A percentile compares a stretch with the other conserved stretches of the same genome.
These are phyloP conservation scores for Ramalina intermedia DNA, from an alignment of 495 filamentous ascomycete species.

Conservation along the genomic window DNA sequence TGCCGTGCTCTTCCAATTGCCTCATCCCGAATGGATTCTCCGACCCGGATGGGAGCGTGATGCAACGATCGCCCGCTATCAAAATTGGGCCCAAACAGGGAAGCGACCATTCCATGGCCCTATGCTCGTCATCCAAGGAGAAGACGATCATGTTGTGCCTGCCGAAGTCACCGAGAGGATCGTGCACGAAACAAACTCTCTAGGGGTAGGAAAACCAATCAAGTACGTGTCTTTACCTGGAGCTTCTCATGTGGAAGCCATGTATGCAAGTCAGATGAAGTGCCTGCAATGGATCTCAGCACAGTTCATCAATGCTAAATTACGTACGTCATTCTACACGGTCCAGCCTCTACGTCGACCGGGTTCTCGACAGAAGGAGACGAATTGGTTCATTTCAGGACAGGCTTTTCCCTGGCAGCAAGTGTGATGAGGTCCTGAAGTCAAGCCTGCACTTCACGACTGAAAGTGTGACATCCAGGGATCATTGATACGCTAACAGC, in stretches of 20 bases:
- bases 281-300: too few relatives aligned
- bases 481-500: conserved; percentile 57
- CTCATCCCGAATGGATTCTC: background rate
- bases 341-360: conserved; percentile 34
- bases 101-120: conserved; percentile 22
- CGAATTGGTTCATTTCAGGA: conserved; percentile 39
- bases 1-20: conserved; percentile 6
- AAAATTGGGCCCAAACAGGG: conserved; percentile 8
- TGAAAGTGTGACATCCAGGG: conserved; percentile 47
- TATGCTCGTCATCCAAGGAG: conserved; percentile 28
- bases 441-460: conserved; percentile 22
- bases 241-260: too few relatives aligned
- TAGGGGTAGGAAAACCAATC: too few relatives aligned
- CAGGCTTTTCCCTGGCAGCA: conserved; percentile 51
- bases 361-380: conserved; percentile 40
- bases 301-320: too few relatives aligned
- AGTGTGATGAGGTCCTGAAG: conserved; percentile 29
- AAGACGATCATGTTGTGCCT: conserved; percentile 9
- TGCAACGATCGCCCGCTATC: conserved; percentile 8
- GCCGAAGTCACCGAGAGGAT: too few relatives aligned
- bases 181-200: too few relatives aligned
- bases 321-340: too few relatives aligned
- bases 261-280: too few relatives aligned
- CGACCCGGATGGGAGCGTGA: conserved; percentile 7
- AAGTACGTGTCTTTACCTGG: too few relatives aligned